These are phyloP conservation scores for Ogataea pignaliae DNA, from an alignment of 805 yeast species.

Conservation along the genomic window DNA sequence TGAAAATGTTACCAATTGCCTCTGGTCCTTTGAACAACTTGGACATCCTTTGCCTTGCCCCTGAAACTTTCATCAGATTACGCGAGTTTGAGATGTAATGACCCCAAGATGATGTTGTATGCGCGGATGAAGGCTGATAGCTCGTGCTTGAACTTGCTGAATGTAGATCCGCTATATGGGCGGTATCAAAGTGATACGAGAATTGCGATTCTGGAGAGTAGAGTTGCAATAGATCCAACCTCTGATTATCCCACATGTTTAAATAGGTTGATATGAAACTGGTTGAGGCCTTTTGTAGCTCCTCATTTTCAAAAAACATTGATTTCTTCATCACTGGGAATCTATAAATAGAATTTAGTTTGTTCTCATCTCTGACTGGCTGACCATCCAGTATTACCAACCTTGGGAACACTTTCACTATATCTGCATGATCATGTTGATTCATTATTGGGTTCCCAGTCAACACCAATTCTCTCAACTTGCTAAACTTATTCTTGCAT, in stretches of 20 bases:
- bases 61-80: slow-evolving; percentile 62
- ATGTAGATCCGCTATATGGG: slow-evolving; percentile 35
- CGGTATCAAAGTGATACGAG: slow-evolving; percentile 70
- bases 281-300: slow-evolving; percentile 66
- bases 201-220: slow-evolving; percentile 85
- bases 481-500: slow-evolving; percentile 73
- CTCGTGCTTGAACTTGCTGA: slow-evolving; percentile 4
- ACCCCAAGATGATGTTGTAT: slow-evolving; percentile 41
- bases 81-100: slow-evolving; percentile 71
- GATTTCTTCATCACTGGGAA: slow-evolving; percentile 55
- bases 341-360: slow-evolving; percentile 44
- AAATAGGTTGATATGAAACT: slow-evolving; percentile 72
- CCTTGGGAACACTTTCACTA: slow-evolving; percentile 74
- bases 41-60: slow-evolving; percentile 48
- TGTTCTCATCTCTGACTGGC: slow-evolving; percentile 68
- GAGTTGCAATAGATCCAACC: slow-evolving; percentile 63
- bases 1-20: slow-evolving; percentile 56
- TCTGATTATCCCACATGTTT: slow-evolving; percentile 75
- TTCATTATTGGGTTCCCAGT: slow-evolving; percentile 68
- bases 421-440: slow-evolving; percentile 48
- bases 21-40: slow-evolving; percentile 68
- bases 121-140: slow-evolving; percentile 5
- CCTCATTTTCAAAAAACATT: slow-evolving; percentile 78
- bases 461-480: slow-evolving; percentile 72
- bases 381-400: slow-evolving; percentile 75